Evolutionary conservation across 2,329 filamentous ascomycete genomes (phyloP), one percentile per base, ranked within the genome.

Genomic region (Pseudocercospora pini-densiflorae): DNA sequence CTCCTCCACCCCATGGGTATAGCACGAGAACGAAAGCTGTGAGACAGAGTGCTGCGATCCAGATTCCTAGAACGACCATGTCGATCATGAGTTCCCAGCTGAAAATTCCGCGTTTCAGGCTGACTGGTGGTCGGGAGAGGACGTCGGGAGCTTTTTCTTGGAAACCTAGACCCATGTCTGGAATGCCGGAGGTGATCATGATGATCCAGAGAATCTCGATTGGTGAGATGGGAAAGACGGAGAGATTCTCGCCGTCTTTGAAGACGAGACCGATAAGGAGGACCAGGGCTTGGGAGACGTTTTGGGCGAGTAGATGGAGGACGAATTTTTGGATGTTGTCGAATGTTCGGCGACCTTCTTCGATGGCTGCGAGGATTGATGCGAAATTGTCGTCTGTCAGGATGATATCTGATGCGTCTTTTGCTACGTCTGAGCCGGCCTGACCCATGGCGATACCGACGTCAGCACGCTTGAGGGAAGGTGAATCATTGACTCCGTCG

Each of bases 131-230:
- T 61, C 92, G 89, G 69, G 86, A 82, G 87, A 97, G 92, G 68
- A 97, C 89, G 75, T 94, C 91, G 1, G 87, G 85, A 0, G 89
- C 87, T 0, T 92, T 92, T 53, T 85, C 81, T 78, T 97, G 93
- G 71, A 93, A 90, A 21, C 93, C 92, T 0, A 97, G 87, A 51
- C 93, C 93, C 82, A 97, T 95, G 65, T 94, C 93, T 1, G 93
- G 93, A 78, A 95, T 88, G 6, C 90, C 92, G 47, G 92, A 94
- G 0, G 93, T 97, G 63, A 95, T 87, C 91, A 97, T 94, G 79
- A 97, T 97, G 78, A 97, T 92, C 93, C 70, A 97, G 66, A 97
- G 86, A 69, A 97, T 94, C 73, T 97, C 90, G 10, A 97, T 88
- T 0, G 93, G 92, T 0, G 92, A 89, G 53, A 97, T 87, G 4